A percentile compares a stretch with the other conserved stretches of the same genome.
Conservation (phyloP, 331 rosid genomes). For the Cucumis variabilis region DNA sequence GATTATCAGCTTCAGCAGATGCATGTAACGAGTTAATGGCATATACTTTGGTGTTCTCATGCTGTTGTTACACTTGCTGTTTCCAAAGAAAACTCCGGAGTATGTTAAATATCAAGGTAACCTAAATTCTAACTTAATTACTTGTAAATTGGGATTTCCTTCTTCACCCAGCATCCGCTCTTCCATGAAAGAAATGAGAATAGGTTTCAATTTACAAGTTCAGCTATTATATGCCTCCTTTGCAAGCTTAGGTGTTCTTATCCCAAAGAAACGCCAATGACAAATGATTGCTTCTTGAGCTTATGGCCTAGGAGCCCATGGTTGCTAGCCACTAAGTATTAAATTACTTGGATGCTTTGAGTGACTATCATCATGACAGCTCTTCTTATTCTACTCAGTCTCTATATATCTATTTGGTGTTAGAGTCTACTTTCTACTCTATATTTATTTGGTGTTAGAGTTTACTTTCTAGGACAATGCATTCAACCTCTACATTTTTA, state of each 20-base stretch:
- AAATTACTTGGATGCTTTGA: conserved; percentile 1
- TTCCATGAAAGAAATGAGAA: not conserved
- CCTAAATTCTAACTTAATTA: conserved; percentile 15
- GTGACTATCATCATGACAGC: not conserved
- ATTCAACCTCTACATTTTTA: not conserved
- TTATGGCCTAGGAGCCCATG: not conserved
- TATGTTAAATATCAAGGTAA: conserved; percentile 84
- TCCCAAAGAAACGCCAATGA: not conserved
- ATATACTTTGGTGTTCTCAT: conserved; percentile 83
- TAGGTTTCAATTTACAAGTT: not conserved
- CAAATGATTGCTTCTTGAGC: not conserved
- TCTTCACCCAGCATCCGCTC: not conserved
- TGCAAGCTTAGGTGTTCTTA: conserved; percentile 11
- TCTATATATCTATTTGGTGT: too few relatives aligned
- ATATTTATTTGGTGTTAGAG: not conserved
- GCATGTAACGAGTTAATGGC: conserved; percentile 97
- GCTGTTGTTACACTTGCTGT: conserved; percentile 96
- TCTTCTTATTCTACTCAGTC: not conserved
- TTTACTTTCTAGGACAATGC: not conserved
- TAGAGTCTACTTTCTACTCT: too few relatives aligned
- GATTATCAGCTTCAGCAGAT: conserved; percentile 76
- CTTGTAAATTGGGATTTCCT: not conserved
- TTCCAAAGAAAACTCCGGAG: conserved; percentile 90
- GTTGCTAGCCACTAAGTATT: not conserved
- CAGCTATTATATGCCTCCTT: not conserved